phyloP scores from a whole-genome alignment of 176 grass and related monocot genomes.

The Paspalum notatum region DNA sequence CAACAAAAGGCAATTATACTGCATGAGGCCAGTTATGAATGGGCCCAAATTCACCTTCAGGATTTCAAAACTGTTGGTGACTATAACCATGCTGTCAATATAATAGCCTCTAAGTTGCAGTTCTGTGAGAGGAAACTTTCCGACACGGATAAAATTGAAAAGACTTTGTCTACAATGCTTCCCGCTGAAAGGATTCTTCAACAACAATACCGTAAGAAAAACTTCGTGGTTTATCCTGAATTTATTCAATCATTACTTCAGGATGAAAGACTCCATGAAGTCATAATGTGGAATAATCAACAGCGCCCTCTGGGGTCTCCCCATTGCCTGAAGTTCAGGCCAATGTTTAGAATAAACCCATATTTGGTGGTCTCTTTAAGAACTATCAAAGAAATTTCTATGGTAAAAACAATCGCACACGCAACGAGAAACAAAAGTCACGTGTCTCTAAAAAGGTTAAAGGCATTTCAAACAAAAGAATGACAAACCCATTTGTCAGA shows the following conservation, averaged over 20 bases:
- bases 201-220: not conserved
- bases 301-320: not conserved
- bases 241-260: not conserved
- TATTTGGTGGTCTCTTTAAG: not conserved
- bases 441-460: not conserved
- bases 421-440: not conserved
- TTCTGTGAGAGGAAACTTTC: not conserved
- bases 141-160: not conserved
- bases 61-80: not conserved
- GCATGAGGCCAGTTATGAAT: not conserved
- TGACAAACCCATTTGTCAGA: not conserved
- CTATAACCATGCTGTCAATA: not conserved
- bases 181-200: not conserved
- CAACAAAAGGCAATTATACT: not conserved
- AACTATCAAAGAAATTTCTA: not conserved
- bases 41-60: not conserved
- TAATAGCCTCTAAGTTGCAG: not conserved
- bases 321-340: not conserved
- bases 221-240: not conserved
- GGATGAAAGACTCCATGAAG: not conserved
- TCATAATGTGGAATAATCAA: not conserved
- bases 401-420: not conserved
- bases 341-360: not conserved
- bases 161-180: not conserved
- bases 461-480: not conserved